phyloP scores from a whole-genome alignment of 192 early-diverging fungal genomes.

The Obelidium mucronatum region DNA sequence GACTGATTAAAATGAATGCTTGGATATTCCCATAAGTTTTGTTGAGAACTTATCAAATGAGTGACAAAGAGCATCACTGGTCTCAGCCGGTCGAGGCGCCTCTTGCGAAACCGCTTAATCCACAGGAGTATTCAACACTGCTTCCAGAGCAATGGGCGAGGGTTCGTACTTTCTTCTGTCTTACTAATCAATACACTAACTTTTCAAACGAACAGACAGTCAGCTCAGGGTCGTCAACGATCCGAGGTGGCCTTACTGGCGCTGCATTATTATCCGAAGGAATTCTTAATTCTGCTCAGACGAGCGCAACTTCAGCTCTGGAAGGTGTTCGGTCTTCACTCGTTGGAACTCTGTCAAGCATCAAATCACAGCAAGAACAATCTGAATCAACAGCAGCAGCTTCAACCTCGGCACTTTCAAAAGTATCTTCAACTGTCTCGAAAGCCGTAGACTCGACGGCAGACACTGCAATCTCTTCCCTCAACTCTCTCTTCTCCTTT shows the following conservation, averaged over 20 bases:
- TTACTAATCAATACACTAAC: no score
- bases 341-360: slow-evolving; percentile 10
- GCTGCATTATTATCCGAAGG: slow-evolving; percentile 17
- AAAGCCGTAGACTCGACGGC: not conserved
- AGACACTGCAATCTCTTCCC: slow-evolving; percentile 5
- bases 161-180: no score
- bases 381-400: not conserved
- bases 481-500: slow-evolving; percentile 74
- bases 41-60: no score
- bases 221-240: not conserved
- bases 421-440: not conserved
- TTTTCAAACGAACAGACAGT: no score
- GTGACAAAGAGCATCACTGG: slow-evolving; percentile 26
- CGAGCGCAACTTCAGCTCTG: slow-evolving; percentile 10
- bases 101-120: not conserved
- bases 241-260: not conserved
- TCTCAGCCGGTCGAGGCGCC: slow-evolving; percentile 7
- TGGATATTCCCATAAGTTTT: no score
- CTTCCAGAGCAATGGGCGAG: slow-evolving; percentile 16
- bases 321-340: not conserved
- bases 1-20: no score
- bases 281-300: slow-evolving; percentile 7
- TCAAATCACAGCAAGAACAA: not conserved
- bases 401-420: no score
- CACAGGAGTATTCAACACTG: not conserved